phyloP scores from a whole-genome alignment of 1,284 basidiomycete species.

The Porogramme epimiltina region DNA sequence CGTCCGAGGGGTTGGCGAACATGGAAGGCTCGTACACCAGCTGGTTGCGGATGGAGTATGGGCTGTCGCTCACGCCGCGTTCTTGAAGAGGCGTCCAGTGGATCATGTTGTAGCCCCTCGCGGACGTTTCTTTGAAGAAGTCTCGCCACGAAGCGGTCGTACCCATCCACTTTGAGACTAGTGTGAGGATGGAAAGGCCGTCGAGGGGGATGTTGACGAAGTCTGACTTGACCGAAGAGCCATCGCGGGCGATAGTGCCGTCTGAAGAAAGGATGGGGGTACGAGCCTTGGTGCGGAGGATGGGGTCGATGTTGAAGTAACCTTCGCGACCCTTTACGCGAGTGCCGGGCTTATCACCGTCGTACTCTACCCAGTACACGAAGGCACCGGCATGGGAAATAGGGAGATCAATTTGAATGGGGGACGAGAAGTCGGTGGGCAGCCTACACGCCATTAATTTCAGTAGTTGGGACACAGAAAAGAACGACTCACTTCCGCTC shows the following conservation, averaged over 20 bases:
- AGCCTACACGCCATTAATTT: conserved; percentile 47
- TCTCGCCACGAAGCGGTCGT: conserved; percentile 73
- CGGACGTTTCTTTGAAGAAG: conserved; percentile 79
- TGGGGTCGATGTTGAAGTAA: conserved; percentile 94
- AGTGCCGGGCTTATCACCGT: conserved; percentile 54
- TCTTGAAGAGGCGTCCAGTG: conserved; percentile 95
- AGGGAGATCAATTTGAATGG: conserved; percentile 89
- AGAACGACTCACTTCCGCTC: conserved; percentile 72
- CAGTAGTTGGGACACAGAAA: background rate
- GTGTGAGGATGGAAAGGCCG: conserved; percentile 82
- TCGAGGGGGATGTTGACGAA: conserved; percentile 77
- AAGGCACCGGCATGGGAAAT: conserved; percentile 96
- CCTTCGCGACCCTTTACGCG: conserved; percentile 82
- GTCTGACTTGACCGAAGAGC: conserved; percentile 49
- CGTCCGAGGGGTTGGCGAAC: conserved; percentile 50
- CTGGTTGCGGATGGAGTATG: conserved; percentile 91
- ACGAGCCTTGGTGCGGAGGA: conserved; percentile 75
- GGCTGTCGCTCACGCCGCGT: conserved; percentile 84
- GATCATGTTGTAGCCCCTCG: conserved; percentile 94
- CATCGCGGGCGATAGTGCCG: conserved; percentile 48
- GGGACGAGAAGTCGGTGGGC: conserved; percentile 81
- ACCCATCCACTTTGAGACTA: conserved; percentile 98
- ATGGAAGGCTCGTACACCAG: conserved; percentile 77
- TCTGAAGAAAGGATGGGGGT: conserved; percentile 68
- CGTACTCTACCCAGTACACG: conserved; percentile 92